Conservation (phyloP, 2,329 filamentous ascomycete genomes). For the Fusarium musae region DNA sequence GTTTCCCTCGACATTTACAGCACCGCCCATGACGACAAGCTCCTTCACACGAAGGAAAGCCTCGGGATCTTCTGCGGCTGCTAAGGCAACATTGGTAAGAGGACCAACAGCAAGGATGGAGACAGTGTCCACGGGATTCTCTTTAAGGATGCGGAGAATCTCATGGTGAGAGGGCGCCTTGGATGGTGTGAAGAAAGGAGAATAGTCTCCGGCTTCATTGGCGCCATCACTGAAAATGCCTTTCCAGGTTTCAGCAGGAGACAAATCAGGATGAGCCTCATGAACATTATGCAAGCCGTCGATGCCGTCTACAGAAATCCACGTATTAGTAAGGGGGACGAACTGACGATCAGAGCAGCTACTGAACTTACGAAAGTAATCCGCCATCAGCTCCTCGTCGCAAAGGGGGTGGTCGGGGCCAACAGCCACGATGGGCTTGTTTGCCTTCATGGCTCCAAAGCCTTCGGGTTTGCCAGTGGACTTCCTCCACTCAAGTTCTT, state of each 20-base stretch:
- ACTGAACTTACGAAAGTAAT: constrained; percentile 83
- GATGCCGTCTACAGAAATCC: constrained; percentile 68
- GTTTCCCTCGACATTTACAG: constrained; percentile 83
- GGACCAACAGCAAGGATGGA: constrained; percentile 93
- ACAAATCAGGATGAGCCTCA: constrained; percentile 77
- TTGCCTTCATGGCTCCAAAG: constrained; percentile 76
- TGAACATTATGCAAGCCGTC: constrained; percentile 85
- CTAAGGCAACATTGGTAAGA: constrained; percentile 91
- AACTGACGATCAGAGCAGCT: not conserved
- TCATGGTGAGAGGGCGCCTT: constrained; percentile 80
- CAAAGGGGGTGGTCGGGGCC: constrained; percentile 88
- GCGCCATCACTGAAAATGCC: constrained; percentile 65
- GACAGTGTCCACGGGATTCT: constrained; percentile 85
- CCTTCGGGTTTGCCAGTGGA: constrained; percentile 73
- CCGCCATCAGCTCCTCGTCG: constrained; percentile 81
- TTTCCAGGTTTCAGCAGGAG: constrained; percentile 79
- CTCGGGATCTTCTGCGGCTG: constrained; percentile 87
- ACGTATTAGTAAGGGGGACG: constrained; percentile 10
- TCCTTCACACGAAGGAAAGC: constrained; percentile 91
- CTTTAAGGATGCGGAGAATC: constrained; percentile 85
- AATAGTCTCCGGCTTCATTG: constrained; percentile 57
- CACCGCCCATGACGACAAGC: constrained; percentile 94
- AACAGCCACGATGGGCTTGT: constrained; percentile 85
- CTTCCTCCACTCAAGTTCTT: constrained; percentile 86
- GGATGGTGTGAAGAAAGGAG: constrained; percentile 79